Conservation (phyloP, 257 asterid genomes). For the Perilla frutescens region DNA sequence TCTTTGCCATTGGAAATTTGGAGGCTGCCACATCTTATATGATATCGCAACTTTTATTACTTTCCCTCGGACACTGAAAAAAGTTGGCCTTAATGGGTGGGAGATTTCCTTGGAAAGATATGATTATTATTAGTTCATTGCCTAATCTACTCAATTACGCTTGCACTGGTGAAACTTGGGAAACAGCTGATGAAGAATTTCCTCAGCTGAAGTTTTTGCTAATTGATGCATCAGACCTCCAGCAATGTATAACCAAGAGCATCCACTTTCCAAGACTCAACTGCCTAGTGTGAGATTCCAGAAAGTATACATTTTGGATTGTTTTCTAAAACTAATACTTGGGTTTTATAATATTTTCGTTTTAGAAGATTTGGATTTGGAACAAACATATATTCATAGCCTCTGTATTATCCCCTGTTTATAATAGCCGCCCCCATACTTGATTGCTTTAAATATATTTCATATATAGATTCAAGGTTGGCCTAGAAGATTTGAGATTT, state of each 20-base stretch:
- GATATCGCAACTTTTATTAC: neutral
- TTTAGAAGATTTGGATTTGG: too few relatives aligned
- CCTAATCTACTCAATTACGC: neutral
- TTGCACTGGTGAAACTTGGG: neutral
- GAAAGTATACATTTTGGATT: too few relatives aligned
- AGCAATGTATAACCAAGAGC: neutral
- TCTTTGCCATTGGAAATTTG: constrained; percentile 19
- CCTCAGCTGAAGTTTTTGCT: neutral
- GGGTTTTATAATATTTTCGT: too few relatives aligned
- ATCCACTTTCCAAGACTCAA: constrained; percentile 14
- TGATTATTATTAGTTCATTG: constrained; percentile 21
- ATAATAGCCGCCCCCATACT: too few relatives aligned
- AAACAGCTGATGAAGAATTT: constrained; percentile 11
- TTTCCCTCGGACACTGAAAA: neutral
- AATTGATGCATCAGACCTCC: neutral
- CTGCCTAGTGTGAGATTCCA: constrained; percentile 6
- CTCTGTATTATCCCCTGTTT: too few relatives aligned
- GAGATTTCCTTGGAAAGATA: constrained; percentile 6
- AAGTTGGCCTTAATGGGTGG: constrained; percentile 14
- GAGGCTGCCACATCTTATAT: constrained; percentile 13
- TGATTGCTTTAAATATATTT: too few relatives aligned
- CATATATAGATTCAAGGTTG: too few relatives aligned
- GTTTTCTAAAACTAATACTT: too few relatives aligned
- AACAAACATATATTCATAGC: too few relatives aligned
- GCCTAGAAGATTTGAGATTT: too few relatives aligned